Evolutionary conservation across 139 green algal genomes (phyloP).

Genomic region (Prasinococcaceae sp.): DNA sequence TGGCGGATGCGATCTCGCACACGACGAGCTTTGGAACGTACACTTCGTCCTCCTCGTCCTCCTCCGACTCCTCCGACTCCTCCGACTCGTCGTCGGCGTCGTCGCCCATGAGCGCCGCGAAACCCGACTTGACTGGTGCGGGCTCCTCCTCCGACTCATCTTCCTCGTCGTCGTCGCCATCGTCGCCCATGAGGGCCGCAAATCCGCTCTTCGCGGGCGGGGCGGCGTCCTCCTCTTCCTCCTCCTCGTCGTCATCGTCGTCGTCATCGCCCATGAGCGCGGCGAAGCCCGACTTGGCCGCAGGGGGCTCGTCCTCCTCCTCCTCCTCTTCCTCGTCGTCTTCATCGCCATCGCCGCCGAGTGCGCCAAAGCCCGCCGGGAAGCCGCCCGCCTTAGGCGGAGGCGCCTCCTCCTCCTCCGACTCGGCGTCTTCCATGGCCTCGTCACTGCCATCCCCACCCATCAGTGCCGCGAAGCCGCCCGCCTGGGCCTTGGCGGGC

Average conservation of each 20-base stretch:
- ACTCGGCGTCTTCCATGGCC: constrained; percentile 1
- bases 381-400: background rate
- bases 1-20: constrained; percentile 6
- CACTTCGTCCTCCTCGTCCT: background rate
- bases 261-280: constrained; percentile 11
- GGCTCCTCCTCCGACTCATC: constrained; percentile 20
- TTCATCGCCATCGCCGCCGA: constrained; percentile 22
- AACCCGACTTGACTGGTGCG: constrained; percentile 15
- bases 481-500: constrained; percentile 1
- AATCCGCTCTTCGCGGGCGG: background rate
- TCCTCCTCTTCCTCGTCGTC: constrained; percentile 29
- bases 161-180: constrained; percentile 17
- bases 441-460: constrained; percentile 4
- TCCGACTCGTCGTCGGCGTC: background rate
- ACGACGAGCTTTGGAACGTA: constrained; percentile 8
- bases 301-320: constrained; percentile 17
- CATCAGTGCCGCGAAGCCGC: background rate
- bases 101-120: constrained; percentile 19
- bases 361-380: constrained; percentile 5
- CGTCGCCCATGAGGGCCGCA: too few relatives aligned
- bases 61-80: constrained; percentile 5
- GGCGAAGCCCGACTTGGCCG: constrained; percentile 30
- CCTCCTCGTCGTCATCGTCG: constrained; percentile 17
- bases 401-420: constrained; percentile 10
- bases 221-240: constrained; percentile 27